Evolutionary conservation across 2,329 filamentous ascomycete genomes (phyloP).

Genomic region (Paracorniculantispora psalliotae): DNA sequence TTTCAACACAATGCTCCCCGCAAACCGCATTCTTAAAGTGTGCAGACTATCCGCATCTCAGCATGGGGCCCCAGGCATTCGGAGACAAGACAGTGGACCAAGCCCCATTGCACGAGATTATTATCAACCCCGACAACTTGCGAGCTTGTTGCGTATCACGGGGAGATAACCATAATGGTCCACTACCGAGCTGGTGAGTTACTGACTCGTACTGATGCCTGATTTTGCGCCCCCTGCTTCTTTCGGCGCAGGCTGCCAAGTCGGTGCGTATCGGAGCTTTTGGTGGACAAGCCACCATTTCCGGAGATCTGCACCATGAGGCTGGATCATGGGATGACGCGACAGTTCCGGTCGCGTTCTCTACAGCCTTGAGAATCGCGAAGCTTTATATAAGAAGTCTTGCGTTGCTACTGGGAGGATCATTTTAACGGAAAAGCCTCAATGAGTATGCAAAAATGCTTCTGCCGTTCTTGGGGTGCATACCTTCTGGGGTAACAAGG

Average conservation of each 20-base stretch:
- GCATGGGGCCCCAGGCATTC: background rate
- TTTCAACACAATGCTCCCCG: background rate
- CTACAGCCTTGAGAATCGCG: too few relatives aligned
- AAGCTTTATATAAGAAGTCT: too few relatives aligned
- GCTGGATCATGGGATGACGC: background rate
- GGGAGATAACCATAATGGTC: background rate
- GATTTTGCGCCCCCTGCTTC: background rate
- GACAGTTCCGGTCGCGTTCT: too few relatives aligned
- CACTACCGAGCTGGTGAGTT: background rate
- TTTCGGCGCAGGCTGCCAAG: background rate
- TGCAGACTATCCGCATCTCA: background rate
- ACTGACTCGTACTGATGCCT: background rate
- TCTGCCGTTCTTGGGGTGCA: background rate
- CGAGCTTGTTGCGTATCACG: too few relatives aligned
- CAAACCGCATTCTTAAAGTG: background rate
- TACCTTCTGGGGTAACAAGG: background rate
- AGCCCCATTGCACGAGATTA: background rate
- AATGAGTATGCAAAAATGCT: background rate
- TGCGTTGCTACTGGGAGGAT: too few relatives aligned
- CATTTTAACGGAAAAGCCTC: too few relatives aligned
- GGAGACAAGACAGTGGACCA: constrained; percentile 3
- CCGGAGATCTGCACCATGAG: background rate
- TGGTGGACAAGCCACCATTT: too few relatives aligned
- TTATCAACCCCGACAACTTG: too few relatives aligned
- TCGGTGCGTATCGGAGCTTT: background rate